Evolutionary conservation across 2,329 filamentous ascomycete species (phyloP).

Genomic region (Colletotrichum sp.): DNA sequence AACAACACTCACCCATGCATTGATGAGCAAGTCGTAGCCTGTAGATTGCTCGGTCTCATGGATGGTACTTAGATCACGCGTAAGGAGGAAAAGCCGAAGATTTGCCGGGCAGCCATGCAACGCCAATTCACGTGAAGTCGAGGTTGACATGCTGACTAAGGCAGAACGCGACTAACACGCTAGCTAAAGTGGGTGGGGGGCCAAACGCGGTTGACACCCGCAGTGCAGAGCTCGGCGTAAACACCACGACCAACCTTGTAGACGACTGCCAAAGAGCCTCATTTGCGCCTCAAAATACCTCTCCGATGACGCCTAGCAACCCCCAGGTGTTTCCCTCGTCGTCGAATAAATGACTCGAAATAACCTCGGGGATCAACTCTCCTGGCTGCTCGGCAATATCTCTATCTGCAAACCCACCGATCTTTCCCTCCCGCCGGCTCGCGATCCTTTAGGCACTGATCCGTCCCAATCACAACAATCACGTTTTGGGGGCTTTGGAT

Average conservation of each 20-base stretch:
- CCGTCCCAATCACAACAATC: conserved; percentile 19
- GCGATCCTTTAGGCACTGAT: conserved; percentile 25
- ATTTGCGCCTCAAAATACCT: not conserved
- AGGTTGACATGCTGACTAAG: conserved; percentile 1
- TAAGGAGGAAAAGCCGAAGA: not conserved
- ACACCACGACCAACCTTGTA: conserved; percentile 9
- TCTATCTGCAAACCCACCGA: conserved; percentile 42
- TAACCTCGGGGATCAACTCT: conserved; percentile 62
- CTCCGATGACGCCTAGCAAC: conserved; percentile 8
- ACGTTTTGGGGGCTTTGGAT: not conserved
- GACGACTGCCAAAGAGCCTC: not conserved
- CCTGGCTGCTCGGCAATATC: conserved; percentile 60
- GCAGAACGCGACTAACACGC: not conserved
- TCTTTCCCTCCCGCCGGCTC: conserved; percentile 39
- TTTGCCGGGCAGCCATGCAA: not conserved
- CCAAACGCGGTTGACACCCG: conserved; percentile 3
- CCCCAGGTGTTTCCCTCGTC: not conserved
- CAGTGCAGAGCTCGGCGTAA: not conserved
- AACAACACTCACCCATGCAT: not conserved
- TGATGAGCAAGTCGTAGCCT: not conserved
- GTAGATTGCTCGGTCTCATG: not conserved
- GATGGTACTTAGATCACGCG: not conserved
- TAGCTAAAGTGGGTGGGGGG: conserved; percentile 19
- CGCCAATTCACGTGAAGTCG: conserved; percentile 23
- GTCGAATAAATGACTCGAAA: conserved; percentile 66